These are phyloP conservation scores for Trichoderma sp. DNA, from an alignment of 2,329 filamentous ascomycete species.

Conservation along the genomic window DNA sequence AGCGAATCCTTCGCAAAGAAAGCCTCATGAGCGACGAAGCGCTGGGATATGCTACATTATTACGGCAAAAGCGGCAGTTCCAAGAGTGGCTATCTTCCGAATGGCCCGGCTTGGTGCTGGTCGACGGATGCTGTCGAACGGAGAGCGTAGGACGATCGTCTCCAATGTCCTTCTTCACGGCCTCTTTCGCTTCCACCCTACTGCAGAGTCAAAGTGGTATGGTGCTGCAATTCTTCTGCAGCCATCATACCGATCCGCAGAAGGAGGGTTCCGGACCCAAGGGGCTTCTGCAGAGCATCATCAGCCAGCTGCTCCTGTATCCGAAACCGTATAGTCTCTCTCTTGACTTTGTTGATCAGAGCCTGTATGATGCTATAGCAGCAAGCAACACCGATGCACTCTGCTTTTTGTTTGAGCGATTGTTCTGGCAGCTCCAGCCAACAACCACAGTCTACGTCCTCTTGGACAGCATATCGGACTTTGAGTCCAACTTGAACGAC, in stretches of 20 bases:
- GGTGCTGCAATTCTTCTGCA: constrained; percentile 21
- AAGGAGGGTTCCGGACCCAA: constrained; percentile 2
- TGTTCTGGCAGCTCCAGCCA: constrained; percentile 23
- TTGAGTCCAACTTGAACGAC: constrained; percentile 8
- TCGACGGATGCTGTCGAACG: constrained; percentile 14
- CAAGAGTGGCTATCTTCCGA: constrained; percentile 16
- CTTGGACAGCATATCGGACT: constrained; percentile 19
- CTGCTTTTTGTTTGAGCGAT: constrained; percentile 10
- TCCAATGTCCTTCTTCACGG: constrained; percentile 21
- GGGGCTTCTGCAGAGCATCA: constrained; percentile 12
- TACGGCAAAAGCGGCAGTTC: constrained; percentile 18
- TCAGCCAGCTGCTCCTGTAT: constrained; percentile 15
- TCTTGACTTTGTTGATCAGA: constrained; percentile 16
- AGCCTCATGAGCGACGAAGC: constrained; percentile 25
- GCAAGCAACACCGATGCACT: constrained; percentile 17
- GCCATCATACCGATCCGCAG: background rate
- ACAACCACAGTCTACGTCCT: constrained; percentile 3
- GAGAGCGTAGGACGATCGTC: constrained; percentile 21
- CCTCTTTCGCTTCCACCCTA: constrained; percentile 19
- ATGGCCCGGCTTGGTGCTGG: constrained; percentile 11
- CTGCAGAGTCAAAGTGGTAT: constrained; percentile 11
- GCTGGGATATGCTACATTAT: constrained; percentile 4
- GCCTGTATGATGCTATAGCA: constrained; percentile 16
- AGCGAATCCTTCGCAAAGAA: constrained; percentile 24
- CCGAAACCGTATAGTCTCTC: constrained; percentile 12